Evolutionary conservation across 2,329 filamentous ascomycete genomes (phyloP).

Genomic region (Arthroderma sp.): DNA sequence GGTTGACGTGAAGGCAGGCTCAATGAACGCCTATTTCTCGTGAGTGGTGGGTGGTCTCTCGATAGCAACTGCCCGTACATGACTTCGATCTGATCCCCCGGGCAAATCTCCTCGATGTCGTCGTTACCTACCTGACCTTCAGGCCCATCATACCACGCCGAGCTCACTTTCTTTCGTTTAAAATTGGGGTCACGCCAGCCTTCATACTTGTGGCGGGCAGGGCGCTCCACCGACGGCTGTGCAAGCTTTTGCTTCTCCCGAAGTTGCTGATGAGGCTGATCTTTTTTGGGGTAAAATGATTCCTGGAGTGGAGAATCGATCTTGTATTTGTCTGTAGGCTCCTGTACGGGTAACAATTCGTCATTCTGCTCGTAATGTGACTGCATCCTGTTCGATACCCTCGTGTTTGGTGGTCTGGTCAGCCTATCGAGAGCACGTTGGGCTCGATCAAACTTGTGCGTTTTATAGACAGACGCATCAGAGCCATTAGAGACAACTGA

Average conservation of each 20-base stretch:
- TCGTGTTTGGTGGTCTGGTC: constrained; percentile 18
- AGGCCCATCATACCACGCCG: constrained; percentile 27
- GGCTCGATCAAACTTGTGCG: constrained; percentile 15
- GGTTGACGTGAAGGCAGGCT: not conserved
- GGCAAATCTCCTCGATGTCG: not conserved
- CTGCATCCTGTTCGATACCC: constrained; percentile 17
- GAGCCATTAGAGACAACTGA: constrained; percentile 28
- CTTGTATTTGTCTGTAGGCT: not conserved
- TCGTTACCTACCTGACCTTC: constrained; percentile 21
- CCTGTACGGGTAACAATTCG: not conserved
- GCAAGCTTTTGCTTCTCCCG: not conserved
- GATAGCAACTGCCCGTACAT: not conserved
- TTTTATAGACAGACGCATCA: constrained; percentile 21
- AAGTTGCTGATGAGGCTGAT: not conserved
- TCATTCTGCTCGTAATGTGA: constrained; percentile 10
- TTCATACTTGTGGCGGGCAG: constrained; percentile 9
- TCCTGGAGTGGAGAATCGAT: not conserved
- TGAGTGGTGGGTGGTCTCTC: not conserved
- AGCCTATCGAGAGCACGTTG: constrained; percentile 19
- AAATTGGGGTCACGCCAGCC: constrained; percentile 10
- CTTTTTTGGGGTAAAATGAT: not conserved
- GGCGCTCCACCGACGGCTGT: not conserved
- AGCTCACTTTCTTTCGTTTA: constrained; percentile 8
- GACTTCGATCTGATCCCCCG: constrained; percentile 1
- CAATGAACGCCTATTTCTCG: not conserved